phyloP scores from a whole-genome alignment of 2,329 filamentous ascomycete genomes.

The Trichoderma aggressivum region DNA sequence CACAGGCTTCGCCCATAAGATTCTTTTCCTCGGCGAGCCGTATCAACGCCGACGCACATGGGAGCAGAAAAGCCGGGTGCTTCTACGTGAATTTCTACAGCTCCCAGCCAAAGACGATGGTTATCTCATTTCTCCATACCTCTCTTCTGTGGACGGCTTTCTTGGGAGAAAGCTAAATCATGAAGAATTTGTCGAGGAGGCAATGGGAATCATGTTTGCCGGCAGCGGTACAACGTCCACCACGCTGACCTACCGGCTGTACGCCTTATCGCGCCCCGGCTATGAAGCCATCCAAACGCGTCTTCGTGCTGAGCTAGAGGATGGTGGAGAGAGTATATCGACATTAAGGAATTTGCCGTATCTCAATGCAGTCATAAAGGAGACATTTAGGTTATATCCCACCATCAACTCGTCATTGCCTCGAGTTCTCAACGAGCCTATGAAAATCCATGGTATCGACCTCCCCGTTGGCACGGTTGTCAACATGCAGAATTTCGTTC shows the following conservation, averaged over 20 bases:
- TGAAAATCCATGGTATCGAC: neutral
- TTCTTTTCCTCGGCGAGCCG: neutral
- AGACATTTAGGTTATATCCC: neutral
- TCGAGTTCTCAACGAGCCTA: neutral
- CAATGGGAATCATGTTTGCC: neutral
- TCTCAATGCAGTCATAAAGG: neutral
- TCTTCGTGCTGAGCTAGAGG: neutral
- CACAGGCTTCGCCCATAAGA: neutral
- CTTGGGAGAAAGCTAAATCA: neutral
- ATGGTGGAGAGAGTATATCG: neutral
- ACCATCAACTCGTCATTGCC: neutral
- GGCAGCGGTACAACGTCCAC: neutral
- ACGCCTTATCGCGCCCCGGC: neutral
- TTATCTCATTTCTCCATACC: neutral
- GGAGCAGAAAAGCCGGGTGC: neutral
- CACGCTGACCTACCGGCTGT: neutral
- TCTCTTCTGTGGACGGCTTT: neutral
- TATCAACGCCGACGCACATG: neutral
- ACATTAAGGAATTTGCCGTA: neutral
- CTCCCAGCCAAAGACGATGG: neutral
- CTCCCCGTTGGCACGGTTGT: neutral
- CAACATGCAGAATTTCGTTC: neutral
- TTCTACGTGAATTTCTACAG: neutral
- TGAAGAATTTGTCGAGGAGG: neutral
- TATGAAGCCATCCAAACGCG: neutral